Evolutionary conservation across 192 early-diverging fungal species (phyloP), one percentile per base, ranked within the genome.

Genomic region (Umbelopsis vinacea): DNA sequence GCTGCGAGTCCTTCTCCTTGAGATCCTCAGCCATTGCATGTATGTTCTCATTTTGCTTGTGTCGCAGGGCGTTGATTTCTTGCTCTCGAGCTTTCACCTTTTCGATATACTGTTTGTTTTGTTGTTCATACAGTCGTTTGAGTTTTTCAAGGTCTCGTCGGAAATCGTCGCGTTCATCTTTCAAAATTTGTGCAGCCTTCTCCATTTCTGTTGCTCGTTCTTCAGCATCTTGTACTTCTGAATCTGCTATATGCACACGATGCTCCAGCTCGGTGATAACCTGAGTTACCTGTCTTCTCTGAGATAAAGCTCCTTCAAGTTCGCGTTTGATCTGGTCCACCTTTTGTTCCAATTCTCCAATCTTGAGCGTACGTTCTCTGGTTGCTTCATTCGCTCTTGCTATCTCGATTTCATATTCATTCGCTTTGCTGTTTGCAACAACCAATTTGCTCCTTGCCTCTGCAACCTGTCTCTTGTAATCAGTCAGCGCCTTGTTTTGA

Each of bases 31-130:
- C 57, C 57, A 63, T 29, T 29, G 26, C 57, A 14, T 38, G 57
- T 37, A 26, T 63, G 35, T 37, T 35, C 29, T 63, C 57, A 37
- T 37, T 63, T 17, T 63, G 57, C 33, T 63, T 63, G 6, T 63
- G 57, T 63, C 33, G 24, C 29, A 63, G 19, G 7, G 26, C 15
- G 19, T 38, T 63, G 57, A 63, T 29, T 33, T 63, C 57, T 29
- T 37, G 57, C 35, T 63, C 57, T 35, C 57, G 57, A 29, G 57
- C 57, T 19, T 37, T 29, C 24, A 38, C 57, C 35, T 63, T 63
- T 37, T 63, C 57, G 33, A 63, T 63, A 19, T 63, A 63, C 17
- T 63, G 57, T 37, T 63, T 63, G 57, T 63, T 63, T 63, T 63
- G 57, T 37, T 63, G 57, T 19, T 63, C 57, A 37, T 63, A 63